These are phyloP conservation scores for Coix lacrymajobi DNA, from an alignment of 176 grass and related monocot species.

Conservation along the genomic window DNA sequence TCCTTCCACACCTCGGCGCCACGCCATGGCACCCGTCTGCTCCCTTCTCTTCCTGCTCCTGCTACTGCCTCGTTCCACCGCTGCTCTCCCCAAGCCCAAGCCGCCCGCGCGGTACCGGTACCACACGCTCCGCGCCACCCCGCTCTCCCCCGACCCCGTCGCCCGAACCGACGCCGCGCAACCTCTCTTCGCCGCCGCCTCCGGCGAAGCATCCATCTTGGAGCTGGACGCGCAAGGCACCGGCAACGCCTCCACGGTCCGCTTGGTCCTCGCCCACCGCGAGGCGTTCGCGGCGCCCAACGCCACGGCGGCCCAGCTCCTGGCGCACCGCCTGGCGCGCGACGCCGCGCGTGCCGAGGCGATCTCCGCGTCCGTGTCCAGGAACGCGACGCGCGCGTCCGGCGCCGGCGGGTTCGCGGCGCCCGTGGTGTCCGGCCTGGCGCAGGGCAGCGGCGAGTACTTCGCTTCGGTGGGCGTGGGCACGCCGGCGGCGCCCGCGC, in stretches of 20 bases:
- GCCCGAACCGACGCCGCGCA: no score
- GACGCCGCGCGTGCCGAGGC: neutral
- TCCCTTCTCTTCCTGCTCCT: neutral
- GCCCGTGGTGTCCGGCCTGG: constrained; percentile 69
- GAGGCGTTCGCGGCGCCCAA: constrained; percentile 6
- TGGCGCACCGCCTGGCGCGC: neutral
- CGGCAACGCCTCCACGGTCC: neutral
- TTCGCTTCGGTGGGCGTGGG: constrained; percentile 80
- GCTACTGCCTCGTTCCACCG: neutral
- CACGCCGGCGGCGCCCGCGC: constrained; percentile 50
- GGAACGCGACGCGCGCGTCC: constrained; percentile 8
- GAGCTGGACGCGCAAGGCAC: neutral
- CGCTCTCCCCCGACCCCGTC: neutral
- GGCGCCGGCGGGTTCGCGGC: constrained; percentile 25
- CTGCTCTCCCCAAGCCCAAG: neutral
- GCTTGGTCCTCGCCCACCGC: neutral
- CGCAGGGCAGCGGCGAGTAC: constrained; percentile 90
- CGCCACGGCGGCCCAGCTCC: neutral
- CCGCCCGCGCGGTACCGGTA: neutral
- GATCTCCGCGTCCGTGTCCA: neutral
- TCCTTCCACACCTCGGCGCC: neutral
- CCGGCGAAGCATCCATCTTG: neutral
- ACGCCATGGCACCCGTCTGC: neutral
- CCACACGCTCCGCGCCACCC: constrained; percentile 19
- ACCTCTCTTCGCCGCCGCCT: neutral